Evolutionary conservation across 345 rosid genomes (phyloP).

Genomic region (Kernera saxatilis): DNA sequence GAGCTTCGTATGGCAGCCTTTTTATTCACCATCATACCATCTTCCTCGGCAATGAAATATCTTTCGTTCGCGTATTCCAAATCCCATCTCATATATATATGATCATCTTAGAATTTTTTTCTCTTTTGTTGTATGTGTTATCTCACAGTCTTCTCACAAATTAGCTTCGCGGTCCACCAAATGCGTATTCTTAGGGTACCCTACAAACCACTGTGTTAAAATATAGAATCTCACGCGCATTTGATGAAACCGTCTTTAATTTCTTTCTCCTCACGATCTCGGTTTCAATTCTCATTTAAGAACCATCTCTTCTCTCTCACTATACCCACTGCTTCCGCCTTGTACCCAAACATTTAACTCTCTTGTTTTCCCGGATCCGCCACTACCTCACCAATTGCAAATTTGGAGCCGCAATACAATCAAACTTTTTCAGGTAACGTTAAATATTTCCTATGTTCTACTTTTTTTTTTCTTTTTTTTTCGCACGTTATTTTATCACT

Average conservation of each 20-base stretch:
- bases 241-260: not conserved
- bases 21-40: not conserved
- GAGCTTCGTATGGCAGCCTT: too few relatives aligned
- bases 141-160: not conserved
- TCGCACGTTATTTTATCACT: not conserved
- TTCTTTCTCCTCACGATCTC: not conserved
- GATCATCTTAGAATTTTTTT: not conserved
- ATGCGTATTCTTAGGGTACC: not conserved
- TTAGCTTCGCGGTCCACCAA: not conserved
- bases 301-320: not conserved
- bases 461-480: too few relatives aligned
- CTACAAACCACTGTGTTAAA: not conserved
- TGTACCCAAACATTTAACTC: too few relatives aligned
- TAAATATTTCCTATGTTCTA: too few relatives aligned
- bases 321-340: not conserved
- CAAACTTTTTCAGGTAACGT: too few relatives aligned
- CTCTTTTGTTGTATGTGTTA: not conserved
- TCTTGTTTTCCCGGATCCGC: too few relatives aligned
- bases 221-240: not conserved
- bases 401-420: too few relatives aligned
- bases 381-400: too few relatives aligned
- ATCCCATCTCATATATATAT: not conserved
- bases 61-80: not conserved
- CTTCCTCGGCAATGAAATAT: not conserved
- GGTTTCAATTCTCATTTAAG: not conserved